Evolutionary conservation across 177 flowering plant genomes (phyloP), one percentile per base, ranked within the genome.

Genomic region (Vitis hybrid): DNA sequence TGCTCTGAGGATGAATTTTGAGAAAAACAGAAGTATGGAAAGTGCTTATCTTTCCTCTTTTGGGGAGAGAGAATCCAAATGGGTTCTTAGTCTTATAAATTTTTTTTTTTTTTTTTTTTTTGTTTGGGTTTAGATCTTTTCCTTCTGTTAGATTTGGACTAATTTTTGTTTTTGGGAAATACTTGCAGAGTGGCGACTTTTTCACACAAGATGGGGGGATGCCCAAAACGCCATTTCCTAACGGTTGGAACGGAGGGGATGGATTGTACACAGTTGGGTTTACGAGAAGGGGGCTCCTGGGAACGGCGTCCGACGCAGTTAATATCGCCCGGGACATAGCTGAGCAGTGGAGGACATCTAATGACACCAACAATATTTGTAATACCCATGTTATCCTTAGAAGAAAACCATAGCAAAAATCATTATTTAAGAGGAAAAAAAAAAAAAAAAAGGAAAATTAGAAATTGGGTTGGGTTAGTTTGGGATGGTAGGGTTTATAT

Each of bases 241-340:
- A 87, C 71, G 83, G 97, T 1, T 94, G 97, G 97, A 91, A 84
- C 75, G 97, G 95, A 9, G 92, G 77, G 52, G 78, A 86, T 3
- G 94, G 98, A 6, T 68, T 94, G 62, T 92, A 91, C 67, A 79
- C 88, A 21, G 95, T 94, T 15, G 98, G 98, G 12, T 92, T 94
- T 58, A 89, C 98, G 3, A 80, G 90, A 74, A 76, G 90, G 67
- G 98, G 98, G 0, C 76, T 94, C 2, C 77, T 88, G 5, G 98
- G 98, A 49, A 82, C 92, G 4, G 75, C 88, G 4, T 78, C 72
- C 1, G 97, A 94, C 67, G 97, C 98, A 57, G 65, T 78, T 19
- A 87, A 87, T 40, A 81, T 91, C 52, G 93, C 95, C 0, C 48
- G 67, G 10, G 97, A 94, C 70, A 75, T 94, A 52, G 77, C 84